Percentiles rank a stretch among this genome's conserved stretches.
Evolutionary conservation across 2,329 filamentous ascomycete genomes (phyloP).

Genomic region (Sporothrix euskadiensis): DNA sequence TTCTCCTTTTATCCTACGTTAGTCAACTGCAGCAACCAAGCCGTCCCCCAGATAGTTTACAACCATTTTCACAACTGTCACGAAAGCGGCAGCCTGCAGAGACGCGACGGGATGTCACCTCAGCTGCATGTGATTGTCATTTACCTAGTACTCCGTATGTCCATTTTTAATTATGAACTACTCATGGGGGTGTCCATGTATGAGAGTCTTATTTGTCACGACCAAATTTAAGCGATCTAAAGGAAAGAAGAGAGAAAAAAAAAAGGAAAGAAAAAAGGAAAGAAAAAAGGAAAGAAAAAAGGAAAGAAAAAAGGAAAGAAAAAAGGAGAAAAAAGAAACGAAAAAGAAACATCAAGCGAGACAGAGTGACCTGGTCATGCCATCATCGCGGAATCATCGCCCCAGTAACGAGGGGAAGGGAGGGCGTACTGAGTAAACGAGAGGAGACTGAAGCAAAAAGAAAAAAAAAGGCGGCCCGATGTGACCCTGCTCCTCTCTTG

Average conservation of each 20-base stretch:
- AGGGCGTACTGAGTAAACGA: not conserved
- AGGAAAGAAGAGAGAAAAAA: not conserved
- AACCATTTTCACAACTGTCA: not conserved
- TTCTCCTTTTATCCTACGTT: not conserved
- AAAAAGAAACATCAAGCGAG: not conserved
- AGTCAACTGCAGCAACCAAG: not conserved
- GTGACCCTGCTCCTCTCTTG: not conserved
- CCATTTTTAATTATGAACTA: not conserved
- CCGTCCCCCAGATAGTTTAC: not conserved
- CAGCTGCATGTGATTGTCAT: not conserved
- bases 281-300: not conserved
- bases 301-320: not conserved
- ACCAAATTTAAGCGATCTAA: not conserved
- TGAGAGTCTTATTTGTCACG: not conserved
- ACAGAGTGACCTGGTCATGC: not conserved
- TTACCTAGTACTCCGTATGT: too few species aligned
- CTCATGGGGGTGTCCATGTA: not conserved
- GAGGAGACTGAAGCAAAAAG: not conserved
- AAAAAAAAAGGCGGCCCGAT: not conserved
- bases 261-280: not conserved
- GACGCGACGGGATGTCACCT: slow-evolving; percentile 9
- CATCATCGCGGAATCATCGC: slow-evolving; percentile 18
- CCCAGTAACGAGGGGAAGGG: not conserved
- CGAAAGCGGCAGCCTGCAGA: not conserved
- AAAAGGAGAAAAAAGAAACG: not conserved